Conservation (phyloP, 768 basidiomycete genomes). For the Phaeotremella skinneri region DNA sequence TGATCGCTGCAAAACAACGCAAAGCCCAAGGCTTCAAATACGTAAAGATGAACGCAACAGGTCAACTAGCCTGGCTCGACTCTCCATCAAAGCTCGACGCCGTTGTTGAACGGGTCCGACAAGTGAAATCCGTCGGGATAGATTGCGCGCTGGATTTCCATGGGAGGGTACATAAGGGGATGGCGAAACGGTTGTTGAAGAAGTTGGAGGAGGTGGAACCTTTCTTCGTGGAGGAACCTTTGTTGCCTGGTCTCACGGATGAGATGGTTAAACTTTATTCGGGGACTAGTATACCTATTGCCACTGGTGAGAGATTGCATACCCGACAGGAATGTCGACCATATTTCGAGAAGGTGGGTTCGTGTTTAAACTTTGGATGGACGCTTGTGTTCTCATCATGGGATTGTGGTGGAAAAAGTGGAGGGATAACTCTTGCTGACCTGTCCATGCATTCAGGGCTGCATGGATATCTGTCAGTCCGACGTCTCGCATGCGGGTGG, state of each 20-base stretch:
- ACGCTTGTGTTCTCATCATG: background rate
- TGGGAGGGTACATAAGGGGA: slow-evolving; percentile 66
- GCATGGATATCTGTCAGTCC: slow-evolving; percentile 68
- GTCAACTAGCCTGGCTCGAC: slow-evolving; percentile 61
- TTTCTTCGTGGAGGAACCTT: slow-evolving; percentile 66
- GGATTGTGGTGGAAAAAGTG: too few relatives aligned
- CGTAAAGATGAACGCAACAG: slow-evolving; percentile 68
- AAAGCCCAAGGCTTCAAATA: slow-evolving; percentile 66
- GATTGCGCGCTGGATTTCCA: slow-evolving; percentile 69
- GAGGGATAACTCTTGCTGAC: too few relatives aligned
- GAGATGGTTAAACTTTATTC: slow-evolving; percentile 64
- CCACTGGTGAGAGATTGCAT: slow-evolving; percentile 63
- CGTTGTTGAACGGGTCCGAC: slow-evolving; percentile 59
- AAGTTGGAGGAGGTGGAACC: slow-evolving; percentile 62
- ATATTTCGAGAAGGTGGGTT: slow-evolving; percentile 57
- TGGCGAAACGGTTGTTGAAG: slow-evolving; percentile 67
- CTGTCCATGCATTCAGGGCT: too few relatives aligned
- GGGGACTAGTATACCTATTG: slow-evolving; percentile 62
- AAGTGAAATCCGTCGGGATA: slow-evolving; percentile 59
- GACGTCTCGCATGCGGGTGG: slow-evolving; percentile 59
- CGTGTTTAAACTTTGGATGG: background rate
- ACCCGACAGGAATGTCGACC: slow-evolving; percentile 64
- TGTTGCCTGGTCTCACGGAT: slow-evolving; percentile 62
- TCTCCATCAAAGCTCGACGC: slow-evolving; percentile 59
- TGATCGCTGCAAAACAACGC: slow-evolving; percentile 58